Evolutionary conservation across 208 protist species (phyloP).

Genomic region (Leishmania lainsoni): DNA sequence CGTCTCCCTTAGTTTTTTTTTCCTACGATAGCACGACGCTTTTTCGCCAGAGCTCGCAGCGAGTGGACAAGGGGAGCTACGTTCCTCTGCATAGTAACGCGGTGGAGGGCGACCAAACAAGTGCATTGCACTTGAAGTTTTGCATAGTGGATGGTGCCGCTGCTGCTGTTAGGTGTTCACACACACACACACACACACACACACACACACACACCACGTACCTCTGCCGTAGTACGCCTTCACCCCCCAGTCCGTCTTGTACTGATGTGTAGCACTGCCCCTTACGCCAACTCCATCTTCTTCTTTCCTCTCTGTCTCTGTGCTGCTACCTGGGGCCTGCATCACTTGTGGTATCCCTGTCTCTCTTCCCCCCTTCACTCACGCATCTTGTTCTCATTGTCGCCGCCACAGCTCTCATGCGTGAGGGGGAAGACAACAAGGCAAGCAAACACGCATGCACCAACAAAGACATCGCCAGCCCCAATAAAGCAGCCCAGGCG

Average conservation of each 20-base stretch:
- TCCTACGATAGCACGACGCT: neutral
- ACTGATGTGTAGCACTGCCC: neutral
- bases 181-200: neutral
- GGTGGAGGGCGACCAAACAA: neutral
- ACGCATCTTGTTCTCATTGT: neutral
- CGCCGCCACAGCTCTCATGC: neutral
- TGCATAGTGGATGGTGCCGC: neutral
- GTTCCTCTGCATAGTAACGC: neutral
- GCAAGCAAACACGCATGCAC: constrained; percentile 1
- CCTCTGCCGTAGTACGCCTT: neutral
- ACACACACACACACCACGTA: neutral
- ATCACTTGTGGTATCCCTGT: neutral
- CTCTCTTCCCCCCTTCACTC: neutral
- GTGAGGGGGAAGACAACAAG: neutral
- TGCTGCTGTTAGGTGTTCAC: neutral
- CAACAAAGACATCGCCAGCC: neutral
- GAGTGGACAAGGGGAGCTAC: neutral
- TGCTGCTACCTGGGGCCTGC: neutral
- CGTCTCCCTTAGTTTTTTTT: neutral
- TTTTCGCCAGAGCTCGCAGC: neutral
- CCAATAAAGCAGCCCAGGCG: neutral
- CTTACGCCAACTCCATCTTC: neutral
- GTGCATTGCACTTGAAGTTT: neutral
- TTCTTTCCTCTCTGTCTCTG: neutral
- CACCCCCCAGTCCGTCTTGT: neutral